Evolutionary conservation across 306 rosid species (phyloP), one percentile per base, ranked within the genome.

Genomic region (Cicer pinnatifidum): DNA sequence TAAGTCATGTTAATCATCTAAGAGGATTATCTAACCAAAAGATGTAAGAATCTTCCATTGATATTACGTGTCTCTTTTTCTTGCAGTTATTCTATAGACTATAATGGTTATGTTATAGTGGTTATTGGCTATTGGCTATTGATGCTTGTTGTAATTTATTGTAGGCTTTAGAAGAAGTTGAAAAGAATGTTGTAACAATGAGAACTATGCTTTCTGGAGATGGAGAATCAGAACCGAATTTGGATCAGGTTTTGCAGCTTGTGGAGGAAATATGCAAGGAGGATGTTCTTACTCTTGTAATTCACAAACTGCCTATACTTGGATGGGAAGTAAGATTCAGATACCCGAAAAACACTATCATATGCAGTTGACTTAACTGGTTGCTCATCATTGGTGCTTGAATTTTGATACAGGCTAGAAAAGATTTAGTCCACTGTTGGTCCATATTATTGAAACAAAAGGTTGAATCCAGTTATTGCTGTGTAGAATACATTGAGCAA

Each of bases 241-340:
- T 66, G 76, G 97, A 94, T 47, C 99, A 94, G 77, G 87, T 85
- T 82, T 82, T 81, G 3, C 99, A 86, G 85, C 86, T 94, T 39
- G 90, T 82, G 10, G 83, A 83, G 41, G 99, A 94, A 79, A 82
- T 94, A 23, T 94, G 97, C 82, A 94, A 86, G 75, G 97, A 91
- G 84, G 94, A 86, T 78, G 88, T 87, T 66, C 80, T 95, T 72
- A 69, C 86, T 72, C 93, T 94, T 71, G 71, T 94, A 44, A 53
- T 94, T 75, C 95, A 94, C 84, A 89, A 89, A 84, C 75, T 94
- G 61, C 87, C 95, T 19, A 69, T 82, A 81, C 83, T 94, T 71
- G 96, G 90, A 87, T 94, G 99, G 99, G 97, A 91, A 87, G 99
- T 94, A 86, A 88, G 99, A 88, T 69, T 67, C 73, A 63, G 48